phyloP scores from a whole-genome alignment of 1,139 yeast genomes.

The Saccharomycopsis hybrid region DNA sequence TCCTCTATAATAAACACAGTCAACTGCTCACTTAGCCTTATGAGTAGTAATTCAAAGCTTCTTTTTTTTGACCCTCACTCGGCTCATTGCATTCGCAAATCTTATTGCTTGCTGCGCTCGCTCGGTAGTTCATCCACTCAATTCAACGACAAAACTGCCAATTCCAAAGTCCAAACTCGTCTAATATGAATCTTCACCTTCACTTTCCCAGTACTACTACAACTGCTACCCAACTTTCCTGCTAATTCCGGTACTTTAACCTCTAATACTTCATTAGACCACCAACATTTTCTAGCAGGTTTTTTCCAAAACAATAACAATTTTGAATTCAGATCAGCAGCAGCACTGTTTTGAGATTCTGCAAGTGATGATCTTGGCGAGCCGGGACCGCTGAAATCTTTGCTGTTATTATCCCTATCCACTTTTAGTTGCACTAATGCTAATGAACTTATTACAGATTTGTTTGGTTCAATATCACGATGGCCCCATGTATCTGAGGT shows the following conservation, averaged over 20 bases:
- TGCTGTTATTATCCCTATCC: slow-evolving; percentile 22
- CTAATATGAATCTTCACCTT: slow-evolving; percentile 59
- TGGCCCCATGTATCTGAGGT: slow-evolving; percentile 77
- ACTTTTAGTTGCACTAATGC: slow-evolving; percentile 66
- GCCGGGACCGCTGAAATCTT: slow-evolving; percentile 27
- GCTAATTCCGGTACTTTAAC: slow-evolving; percentile 36
- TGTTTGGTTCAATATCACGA: slow-evolving; percentile 76
- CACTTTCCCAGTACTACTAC: slow-evolving; percentile 33
- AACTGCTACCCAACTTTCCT: slow-evolving; percentile 24
- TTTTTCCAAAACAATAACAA: slow-evolving; percentile 91
- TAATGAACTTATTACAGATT: slow-evolving; percentile 79
- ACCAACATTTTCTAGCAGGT: slow-evolving; percentile 99
- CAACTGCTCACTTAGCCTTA: no score
- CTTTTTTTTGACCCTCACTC: no score
- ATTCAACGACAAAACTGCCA: slow-evolving; percentile 35
- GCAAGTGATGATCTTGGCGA: slow-evolving; percentile 35
- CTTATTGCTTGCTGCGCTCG: no score
- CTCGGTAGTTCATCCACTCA: no score
- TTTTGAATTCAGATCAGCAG: slow-evolving; percentile 51
- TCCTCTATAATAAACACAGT: no score
- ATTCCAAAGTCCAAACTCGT: slow-evolving; percentile 81
- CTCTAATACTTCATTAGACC: slow-evolving; percentile 67
- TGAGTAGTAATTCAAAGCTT: no score
- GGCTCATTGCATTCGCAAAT: no score
- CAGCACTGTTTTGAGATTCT: slow-evolving; percentile 25